A percentile compares a stretch with the other conserved stretches of the same genome.
phyloP scores from a whole-genome alignment of 2,329 filamentous ascomycete genomes.

The Cladophialophora exuberans region DNA sequence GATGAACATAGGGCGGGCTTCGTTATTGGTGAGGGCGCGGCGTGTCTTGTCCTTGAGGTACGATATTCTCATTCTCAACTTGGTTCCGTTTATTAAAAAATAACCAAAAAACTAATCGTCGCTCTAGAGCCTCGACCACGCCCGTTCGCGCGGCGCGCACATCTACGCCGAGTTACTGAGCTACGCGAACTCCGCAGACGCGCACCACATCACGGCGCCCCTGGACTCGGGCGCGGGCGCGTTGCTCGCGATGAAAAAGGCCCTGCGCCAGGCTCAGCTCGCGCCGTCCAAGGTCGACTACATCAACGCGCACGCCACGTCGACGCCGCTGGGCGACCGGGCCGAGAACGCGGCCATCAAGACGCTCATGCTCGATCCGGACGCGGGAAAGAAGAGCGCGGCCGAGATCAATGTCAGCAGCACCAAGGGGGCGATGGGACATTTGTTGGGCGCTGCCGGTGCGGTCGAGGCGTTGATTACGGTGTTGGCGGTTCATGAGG shows the following conservation, averaged over 20 bases:
- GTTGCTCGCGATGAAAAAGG: slow-evolving; percentile 79
- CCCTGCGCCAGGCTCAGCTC: slow-evolving; percentile 72
- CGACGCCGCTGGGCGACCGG: slow-evolving; percentile 68
- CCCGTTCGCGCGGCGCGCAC: slow-evolving; percentile 72
- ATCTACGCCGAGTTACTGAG: slow-evolving; percentile 90
- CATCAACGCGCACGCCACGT: slow-evolving; percentile 91
- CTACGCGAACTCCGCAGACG: slow-evolving; percentile 89
- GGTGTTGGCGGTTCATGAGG: slow-evolving; percentile 76
- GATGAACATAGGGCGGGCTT: slow-evolving; percentile 80
- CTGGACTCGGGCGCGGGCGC: slow-evolving; percentile 81
- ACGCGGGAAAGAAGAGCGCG: slow-evolving; percentile 70
- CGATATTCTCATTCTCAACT: slow-evolving; percentile 1
- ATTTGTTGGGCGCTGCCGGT: slow-evolving; percentile 88
- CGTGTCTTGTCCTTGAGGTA: slow-evolving; percentile 80
- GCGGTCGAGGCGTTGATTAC: slow-evolving; percentile 88
- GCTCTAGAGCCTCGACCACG: slow-evolving; percentile 78
- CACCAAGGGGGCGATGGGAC: slow-evolving; percentile 90
- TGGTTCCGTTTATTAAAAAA: neutral
- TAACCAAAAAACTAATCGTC: neutral
- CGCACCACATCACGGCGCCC: slow-evolving; percentile 91
- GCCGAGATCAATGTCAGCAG: slow-evolving; percentile 79
- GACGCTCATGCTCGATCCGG: slow-evolving; percentile 73
- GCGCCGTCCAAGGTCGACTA: slow-evolving; percentile 78
- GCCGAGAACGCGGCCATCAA: slow-evolving; percentile 87
- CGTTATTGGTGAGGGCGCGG: slow-evolving; percentile 90